Conservation (phyloP, 192 early-diverging fungal species). For the Linnemannia schmuckeri region DNA sequence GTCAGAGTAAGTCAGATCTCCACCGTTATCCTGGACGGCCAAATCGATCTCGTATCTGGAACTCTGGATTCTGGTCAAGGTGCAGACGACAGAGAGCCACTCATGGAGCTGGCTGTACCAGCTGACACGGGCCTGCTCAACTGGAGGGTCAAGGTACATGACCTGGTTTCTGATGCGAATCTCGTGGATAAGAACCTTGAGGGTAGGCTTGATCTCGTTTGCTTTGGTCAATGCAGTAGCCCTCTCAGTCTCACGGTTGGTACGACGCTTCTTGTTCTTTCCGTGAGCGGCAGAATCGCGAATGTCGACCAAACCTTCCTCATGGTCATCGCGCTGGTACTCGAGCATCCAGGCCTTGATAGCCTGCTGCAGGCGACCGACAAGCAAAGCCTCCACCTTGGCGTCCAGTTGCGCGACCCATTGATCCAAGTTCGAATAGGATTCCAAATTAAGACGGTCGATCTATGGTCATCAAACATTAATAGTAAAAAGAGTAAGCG, state of each 20-base stretch:
- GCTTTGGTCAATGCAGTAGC: constrained; percentile 41
- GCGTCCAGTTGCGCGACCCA: constrained; percentile 90
- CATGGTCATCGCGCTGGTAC: constrained; percentile 69
- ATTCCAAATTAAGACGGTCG: constrained; percentile 93
- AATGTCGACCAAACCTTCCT: constrained; percentile 57
- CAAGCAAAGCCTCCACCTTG: constrained; percentile 82
- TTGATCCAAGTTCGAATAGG: constrained; percentile 91
- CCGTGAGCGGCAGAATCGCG: constrained; percentile 60
- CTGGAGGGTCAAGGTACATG: constrained; percentile 96
- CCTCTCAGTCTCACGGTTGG: constrained; percentile 48
- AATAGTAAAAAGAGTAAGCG: not conserved
- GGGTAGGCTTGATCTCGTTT: constrained; percentile 71
- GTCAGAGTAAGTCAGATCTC: constrained; percentile 77
- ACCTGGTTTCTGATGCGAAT: constrained; percentile 93
- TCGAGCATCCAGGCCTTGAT: constrained; percentile 80
- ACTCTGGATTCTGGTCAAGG: constrained; percentile 86
- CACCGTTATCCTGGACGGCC: constrained; percentile 67
- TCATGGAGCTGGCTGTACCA: constrained; percentile 94
- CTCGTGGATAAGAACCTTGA: constrained; percentile 86
- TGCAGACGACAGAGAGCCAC: constrained; percentile 93
- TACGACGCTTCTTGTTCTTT: constrained; percentile 57
- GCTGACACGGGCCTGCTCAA: constrained; percentile 91
- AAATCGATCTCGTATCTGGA: constrained; percentile 91
- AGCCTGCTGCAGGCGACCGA: constrained; percentile 79
- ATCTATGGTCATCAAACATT: constrained; percentile 59